Evolutionary conservation across 2,329 filamentous ascomycete genomes (phyloP), one percentile per base, ranked within the genome.

Genomic region (Microcera coccophila): DNA sequence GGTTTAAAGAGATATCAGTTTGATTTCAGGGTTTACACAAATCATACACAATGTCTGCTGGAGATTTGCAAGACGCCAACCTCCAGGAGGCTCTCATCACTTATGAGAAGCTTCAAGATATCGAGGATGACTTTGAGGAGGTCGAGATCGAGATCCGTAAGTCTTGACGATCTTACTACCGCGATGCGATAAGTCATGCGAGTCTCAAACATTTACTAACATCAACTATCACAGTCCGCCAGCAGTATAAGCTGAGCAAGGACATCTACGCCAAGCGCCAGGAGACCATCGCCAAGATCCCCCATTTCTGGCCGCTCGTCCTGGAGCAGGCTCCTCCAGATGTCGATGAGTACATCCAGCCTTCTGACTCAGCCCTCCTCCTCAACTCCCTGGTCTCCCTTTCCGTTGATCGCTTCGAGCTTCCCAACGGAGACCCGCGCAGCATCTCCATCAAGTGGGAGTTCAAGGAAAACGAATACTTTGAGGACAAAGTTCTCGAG

Each of bases 301-400:
- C 82, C 56, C 82, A 87, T 71, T 98, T 97, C 80, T 97, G 93
- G 93, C 76, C 87, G n/a, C 79, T 94, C 45, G 90, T 96, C 44
- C 78, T 97, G 64, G 87, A 95, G 72, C 85, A 90, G 70, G 83
- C 87, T 3, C 90, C 90, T 2, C 76, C 79, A 36, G 89, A 95
- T 50, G 79, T 98, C 56, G 90, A 95, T 69, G 84, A 89, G 68
- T 90, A 84, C 74, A 85, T 97, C 62, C 84, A 89, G 63, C 85
- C 88, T 33, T 78, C 79, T 37, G 91, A 97, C 71, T 82, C 84
- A 12, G 76, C 78, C 8, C 71, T 93, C 48, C 78, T 97, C 45
- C 77, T 84, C 50, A 75, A 79, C 31, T 74, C 76, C 41, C 81
- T 97, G 44, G 76, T 73, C 45, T 75, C 75, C 53, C 58, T 98